These are phyloP conservation scores for Bjerkandera adusta DNA, from an alignment of 1,284 basidiomycete species.

Conservation along the genomic window DNA sequence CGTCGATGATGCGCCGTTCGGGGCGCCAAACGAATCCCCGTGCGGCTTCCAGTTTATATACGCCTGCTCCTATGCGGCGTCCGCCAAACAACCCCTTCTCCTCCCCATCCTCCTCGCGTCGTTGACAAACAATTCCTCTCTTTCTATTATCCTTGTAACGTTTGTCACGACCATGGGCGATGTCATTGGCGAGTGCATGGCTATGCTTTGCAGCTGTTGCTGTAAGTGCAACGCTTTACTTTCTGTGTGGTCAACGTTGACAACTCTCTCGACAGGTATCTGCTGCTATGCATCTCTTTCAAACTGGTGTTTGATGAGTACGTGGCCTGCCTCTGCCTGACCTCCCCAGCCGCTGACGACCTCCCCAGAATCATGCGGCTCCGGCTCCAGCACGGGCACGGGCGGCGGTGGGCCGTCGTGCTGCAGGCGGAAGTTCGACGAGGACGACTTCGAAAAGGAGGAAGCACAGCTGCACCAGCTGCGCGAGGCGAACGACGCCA, in stretches of 20 bases:
- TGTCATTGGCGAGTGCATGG: conserved; percentile 11
- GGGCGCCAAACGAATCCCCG: too few species aligned
- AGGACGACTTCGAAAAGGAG: conserved; percentile 7
- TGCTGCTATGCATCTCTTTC: background rate
- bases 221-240: conserved; percentile 11
- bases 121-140: too few species aligned
- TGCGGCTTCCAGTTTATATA: too few species aligned
- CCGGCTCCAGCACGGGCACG: conserved; percentile 3
- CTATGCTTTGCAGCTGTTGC: conserved; percentile 15
- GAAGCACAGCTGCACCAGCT: conserved; percentile 2
- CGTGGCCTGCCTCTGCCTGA: background rate
- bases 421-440: conserved; percentile 8
- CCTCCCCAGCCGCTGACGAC: background rate
- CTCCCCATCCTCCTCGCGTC: too few species aligned
- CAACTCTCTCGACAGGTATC: background rate
- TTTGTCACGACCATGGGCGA: conserved; percentile 11
- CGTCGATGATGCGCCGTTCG: too few species aligned
- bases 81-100: too few species aligned
- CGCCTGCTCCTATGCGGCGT: too few species aligned
- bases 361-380: conserved; percentile 2
- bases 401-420: conserved; percentile 1
- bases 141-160: too few species aligned
- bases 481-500: too few species aligned
- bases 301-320: conserved; percentile 12
- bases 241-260: background rate